Base-by-base conservation (phyloP, 2,329 filamentous ascomycete genomes). In the Sphaerostilbella broomeana region DNA sequence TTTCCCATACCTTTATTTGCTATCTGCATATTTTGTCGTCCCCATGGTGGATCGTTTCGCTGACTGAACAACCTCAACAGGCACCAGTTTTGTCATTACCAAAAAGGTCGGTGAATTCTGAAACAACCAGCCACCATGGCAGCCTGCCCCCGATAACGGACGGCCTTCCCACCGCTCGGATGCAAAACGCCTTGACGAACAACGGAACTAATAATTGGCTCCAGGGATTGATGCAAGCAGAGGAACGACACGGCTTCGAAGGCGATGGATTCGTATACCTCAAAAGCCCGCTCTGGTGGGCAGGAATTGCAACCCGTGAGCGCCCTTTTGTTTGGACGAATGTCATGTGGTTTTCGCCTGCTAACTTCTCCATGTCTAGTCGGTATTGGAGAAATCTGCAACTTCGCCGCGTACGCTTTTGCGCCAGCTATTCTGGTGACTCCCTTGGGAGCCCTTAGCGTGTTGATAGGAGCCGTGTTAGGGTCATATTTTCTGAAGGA, bases 371-470 rank as follows among this genome's bases (percentile, higher is more conserved):
- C n/a, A 39, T 34, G 38, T 22, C 39, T 54, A 94, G 87, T 98
- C 77, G 84, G 88, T 45, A 67, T 94, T 30, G 92, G 92, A 57
- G 92, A 98, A 67, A 70, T 95, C 43, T 94, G 88, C 67, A 98
- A 98, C 64, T 98, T 98, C 60, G 89, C 89, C 35, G 92, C 92
- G 46, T 98, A 98, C 61, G 92, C 92, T 6, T 98, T 97, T 65
- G 92, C 92, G 50, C 92, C 92, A 27, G 94, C 92, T n/a, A 98
- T 98, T 63, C 75, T 98, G 38, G 92, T 98, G 27, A 98, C 92
- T 5, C 92, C 92, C 18, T 71, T 98, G 17, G 92, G 92, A 46
- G 92, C 92, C 40, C 73, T 98, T 47, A 92, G 86, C 58, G 94
- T 98, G 42, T 71, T 98, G 49, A 95, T 98, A 56, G 92, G 88